Base-by-base conservation (phyloP, 2,329 filamentous ascomycete genomes). In the Neofusicoccum cordaticola region DNA sequence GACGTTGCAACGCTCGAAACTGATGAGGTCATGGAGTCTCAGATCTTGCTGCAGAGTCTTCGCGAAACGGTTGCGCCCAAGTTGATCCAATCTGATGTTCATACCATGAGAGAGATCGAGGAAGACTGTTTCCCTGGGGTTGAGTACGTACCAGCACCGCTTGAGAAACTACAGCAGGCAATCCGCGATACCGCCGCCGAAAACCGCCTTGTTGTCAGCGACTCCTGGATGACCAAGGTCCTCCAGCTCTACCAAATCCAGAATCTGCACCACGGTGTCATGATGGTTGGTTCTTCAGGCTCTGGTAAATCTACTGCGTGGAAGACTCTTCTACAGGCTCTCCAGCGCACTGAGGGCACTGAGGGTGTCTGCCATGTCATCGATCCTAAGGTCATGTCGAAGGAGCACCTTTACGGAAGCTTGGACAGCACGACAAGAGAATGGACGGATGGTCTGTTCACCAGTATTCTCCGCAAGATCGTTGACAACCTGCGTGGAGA, bases 211-310 rank as follows among this genome's bases (percentile, higher is more conserved):
- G 92, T 97, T 8, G 90, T 96, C 70, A 97, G 89, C 65, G 93
- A 98, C 63, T 88, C 89, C 52, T 99, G 96, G 96, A 93, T 98
- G 87, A 95, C 92, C 65, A 99, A 99, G 81, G 89, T 96, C 39
- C 84, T 99, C 8, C 95, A 99, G 77, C 86, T 99, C 2, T 98
- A 97, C 76, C 95, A 99, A 77, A 99, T 99, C 68, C 95, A 98
- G 78, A 91, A 89, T 69, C 93, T 99, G 65, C 95, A 99, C 73
- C 95, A 99, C 71, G 95, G 95, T 89, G 95, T 99, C 34, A 99
- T 99, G 96, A 98, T 99, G 95, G 95, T 99, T 9, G 95, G 95
- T 68, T 93, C 92, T 73, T 97, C 96, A 35, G 95, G 96, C n/a
- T 90, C 94, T 51, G 96, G 96, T 74, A 99, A 99, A 80, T 97